phyloP scores from a whole-genome alignment of 371 early-diverging fungal species.

The Actinomucor elegans region DNA sequence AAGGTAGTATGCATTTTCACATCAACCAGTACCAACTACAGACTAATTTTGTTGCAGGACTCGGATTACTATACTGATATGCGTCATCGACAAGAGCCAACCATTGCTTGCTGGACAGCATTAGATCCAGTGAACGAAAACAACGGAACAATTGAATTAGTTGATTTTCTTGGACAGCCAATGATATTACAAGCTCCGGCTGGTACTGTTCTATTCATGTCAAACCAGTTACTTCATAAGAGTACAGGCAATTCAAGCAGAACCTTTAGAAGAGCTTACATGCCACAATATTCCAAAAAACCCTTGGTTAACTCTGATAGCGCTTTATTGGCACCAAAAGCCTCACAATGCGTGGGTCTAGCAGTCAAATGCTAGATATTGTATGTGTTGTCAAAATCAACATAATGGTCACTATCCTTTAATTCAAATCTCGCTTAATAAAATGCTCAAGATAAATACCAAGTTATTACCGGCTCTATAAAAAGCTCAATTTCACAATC shows the following conservation, averaged over 20 bases:
- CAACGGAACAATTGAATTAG: neutral
- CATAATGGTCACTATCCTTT: too few relatives aligned
- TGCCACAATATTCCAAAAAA: constrained; percentile 55
- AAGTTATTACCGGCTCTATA: too few relatives aligned
- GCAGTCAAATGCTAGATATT: too few relatives aligned
- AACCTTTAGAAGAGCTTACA: constrained; percentile 48
- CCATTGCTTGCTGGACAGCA: constrained; percentile 60
- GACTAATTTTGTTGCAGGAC: constrained; percentile 22
- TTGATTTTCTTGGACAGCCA: constrained; percentile 6
- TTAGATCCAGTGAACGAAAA: constrained; percentile 37
- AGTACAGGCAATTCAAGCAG: constrained; percentile 46
- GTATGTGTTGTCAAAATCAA: too few relatives aligned
- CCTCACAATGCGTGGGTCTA: too few relatives aligned
- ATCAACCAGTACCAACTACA: too few relatives aligned
- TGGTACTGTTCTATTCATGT: constrained; percentile 58
- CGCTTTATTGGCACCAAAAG: too few relatives aligned
- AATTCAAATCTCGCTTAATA: too few relatives aligned
- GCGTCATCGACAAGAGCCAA: constrained; percentile 17
- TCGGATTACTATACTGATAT: constrained; percentile 34
- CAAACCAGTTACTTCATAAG: constrained; percentile 49
- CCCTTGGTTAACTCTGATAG: constrained; percentile 11
- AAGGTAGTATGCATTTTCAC: too few relatives aligned
- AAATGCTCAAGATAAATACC: too few relatives aligned
- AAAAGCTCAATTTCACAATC: too few relatives aligned
- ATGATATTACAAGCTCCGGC: constrained; percentile 26